Evolutionary conservation across 306 rosid species (phyloP), one percentile per base, ranked within the genome.

Genomic region (Lablab purpureus): DNA sequence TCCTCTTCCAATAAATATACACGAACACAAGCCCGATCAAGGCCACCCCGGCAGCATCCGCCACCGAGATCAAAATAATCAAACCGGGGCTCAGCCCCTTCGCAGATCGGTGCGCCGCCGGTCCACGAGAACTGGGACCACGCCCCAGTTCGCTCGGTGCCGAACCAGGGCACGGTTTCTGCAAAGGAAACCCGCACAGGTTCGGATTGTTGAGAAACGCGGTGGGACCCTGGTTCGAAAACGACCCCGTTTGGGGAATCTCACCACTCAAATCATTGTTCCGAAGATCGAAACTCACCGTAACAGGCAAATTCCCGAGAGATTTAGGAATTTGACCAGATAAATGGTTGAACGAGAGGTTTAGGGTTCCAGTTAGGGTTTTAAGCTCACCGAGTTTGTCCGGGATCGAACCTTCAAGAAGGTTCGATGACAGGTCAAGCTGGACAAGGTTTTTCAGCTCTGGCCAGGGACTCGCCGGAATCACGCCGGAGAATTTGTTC

Each of bases 221-320:
- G 0, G 99, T 96, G 2, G 99, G 99, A 2, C 98, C 99, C 62
- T 96, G 99, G 54, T 91, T 91, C 19, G 96, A 79, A 69, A 96
- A 93, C 63, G 99, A 87, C 37, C 99, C 99, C 52, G 92, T 91
- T 78, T 93, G 98, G 2, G 99, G 99, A 32, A 96, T 91, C 76
- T 93, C 97, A 2, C 99, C 98, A 47, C 88, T 90, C 8, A 96
- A 66, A 64, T 96, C 88, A 56, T 96, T 96, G 88, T 74, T 81
- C 0, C 92, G 89, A 40, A 96, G 93, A 74, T 96, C 98, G 73
- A 91, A 96, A 59, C 94, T 96, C 18, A 93, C 90, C 0, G 90
- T 77, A 3, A 93, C 92, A 2, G 98, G 97, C 40, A 96, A 89
- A 12, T 89, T 82, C 22, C 98, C 98, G 0, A 96, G 85, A 0